Base-by-base conservation (phyloP, 1,284 basidiomycete species). In the Cerrena zonata region DNA sequence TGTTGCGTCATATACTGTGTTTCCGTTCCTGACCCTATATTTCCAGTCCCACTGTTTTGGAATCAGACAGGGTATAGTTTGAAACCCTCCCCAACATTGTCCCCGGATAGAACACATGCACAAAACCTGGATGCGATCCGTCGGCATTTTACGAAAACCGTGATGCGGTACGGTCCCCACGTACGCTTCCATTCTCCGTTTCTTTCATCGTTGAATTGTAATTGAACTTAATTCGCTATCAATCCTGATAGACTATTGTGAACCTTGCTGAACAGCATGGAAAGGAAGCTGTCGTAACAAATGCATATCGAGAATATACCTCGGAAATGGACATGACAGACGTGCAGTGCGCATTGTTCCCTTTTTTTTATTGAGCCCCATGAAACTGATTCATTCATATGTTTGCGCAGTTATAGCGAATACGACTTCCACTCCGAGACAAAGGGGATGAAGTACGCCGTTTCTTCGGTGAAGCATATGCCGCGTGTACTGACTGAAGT, bases 371-470 rank as follows among this genome's bases (percentile, higher is more conserved):
- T n/a, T n/a, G n/a, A n/a, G n/a, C n/a, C n/a, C n/a, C n/a, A n/a
- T n/a, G n/a, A n/a, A n/a, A n/a, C n/a, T n/a, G n/a, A n/a, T n/a
- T n/a, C n/a, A n/a, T n/a, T n/a, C 7, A 7, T 34, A 34, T 18
- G 10, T n/a, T 40, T n/a, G 4, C 5, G 26, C 48, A 68, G 62
- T 52, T 89, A 88, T 57, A 68, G 71, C 55, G 84, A 84, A 55
- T 96, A 94, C 62, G 93, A 96, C 65, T 97, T 97, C 67, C 94
- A 97, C 67, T 78, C 75, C 5, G 89, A 94, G 66, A 95, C 89
- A 4, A 86, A 79, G 63, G 91, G 92, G 15, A 94, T 94, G 90
- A 89, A 89, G 81, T 95, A 71, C 62, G 78, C 67, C 30, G 11
- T 19, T 44, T 43, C 27, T n/a, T 52, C 42, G 48, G 39, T 40